phyloP scores from a whole-genome alignment of 805 yeast genomes.

The Blastobotrys muscicola region DNA sequence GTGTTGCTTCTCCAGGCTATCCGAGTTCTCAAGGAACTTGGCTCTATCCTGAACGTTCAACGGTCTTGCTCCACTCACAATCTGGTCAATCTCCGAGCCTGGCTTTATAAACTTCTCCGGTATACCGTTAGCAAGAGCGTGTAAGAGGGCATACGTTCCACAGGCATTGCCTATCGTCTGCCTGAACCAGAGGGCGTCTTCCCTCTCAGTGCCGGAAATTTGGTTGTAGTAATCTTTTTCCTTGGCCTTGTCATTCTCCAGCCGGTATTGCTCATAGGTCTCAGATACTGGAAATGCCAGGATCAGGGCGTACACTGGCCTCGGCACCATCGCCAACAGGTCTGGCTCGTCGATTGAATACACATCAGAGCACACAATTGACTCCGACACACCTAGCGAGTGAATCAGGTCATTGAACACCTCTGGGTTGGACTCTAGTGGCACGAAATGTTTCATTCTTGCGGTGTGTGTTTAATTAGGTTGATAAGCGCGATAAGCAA shows the following conservation, averaged over 20 bases:
- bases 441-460: slow-evolving; percentile 39
- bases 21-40: slow-evolving; percentile 35
- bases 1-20: slow-evolving; percentile 33
- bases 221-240: slow-evolving; percentile 24
- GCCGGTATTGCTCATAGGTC: slow-evolving; percentile 45
- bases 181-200: slow-evolving; percentile 55
- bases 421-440: slow-evolving; percentile 84
- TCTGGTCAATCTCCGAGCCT: slow-evolving; percentile 21
- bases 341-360: slow-evolving; percentile 80
- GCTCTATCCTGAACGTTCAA: slow-evolving; percentile 30
- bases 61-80: slow-evolving; percentile 22
- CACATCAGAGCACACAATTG: slow-evolving; percentile 64
- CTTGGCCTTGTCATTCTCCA: slow-evolving; percentile 30
- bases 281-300: slow-evolving; percentile 72
- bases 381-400: slow-evolving; percentile 54
- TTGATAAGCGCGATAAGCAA: too few species aligned
- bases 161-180: slow-evolving; percentile 86
- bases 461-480: not conserved
- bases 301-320: slow-evolving; percentile 70
- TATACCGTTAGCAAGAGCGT: slow-evolving; percentile 38
- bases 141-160: slow-evolving; percentile 83
- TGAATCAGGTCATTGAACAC: slow-evolving; percentile 64
- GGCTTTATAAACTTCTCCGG: slow-evolving; percentile 23
- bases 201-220: slow-evolving; percentile 14
- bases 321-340: slow-evolving; percentile 67